These are phyloP conservation scores for Colletotrichum neosansevieriae DNA, from an alignment of 2,329 filamentous ascomycete genomes.

Conservation along the genomic window DNA sequence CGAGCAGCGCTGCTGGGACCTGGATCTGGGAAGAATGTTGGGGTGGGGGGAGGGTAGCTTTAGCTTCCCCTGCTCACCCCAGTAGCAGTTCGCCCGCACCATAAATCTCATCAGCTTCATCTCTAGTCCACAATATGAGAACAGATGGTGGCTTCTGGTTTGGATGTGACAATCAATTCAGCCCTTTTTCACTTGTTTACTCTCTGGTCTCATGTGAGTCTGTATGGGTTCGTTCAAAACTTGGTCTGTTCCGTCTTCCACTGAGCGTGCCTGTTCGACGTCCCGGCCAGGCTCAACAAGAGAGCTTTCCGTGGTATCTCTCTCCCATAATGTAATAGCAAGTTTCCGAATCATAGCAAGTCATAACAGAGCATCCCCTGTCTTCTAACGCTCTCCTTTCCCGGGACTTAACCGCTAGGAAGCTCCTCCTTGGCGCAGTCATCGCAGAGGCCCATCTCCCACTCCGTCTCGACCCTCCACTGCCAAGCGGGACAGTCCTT, in stretches of 20 bases:
- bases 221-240: too few relatives aligned
- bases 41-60: constrained; percentile 2
- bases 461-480: constrained; percentile 12
- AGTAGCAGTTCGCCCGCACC: background rate
- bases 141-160: too few relatives aligned
- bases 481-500: constrained; percentile 6
- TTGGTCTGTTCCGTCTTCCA: too few relatives aligned
- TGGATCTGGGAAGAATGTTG: constrained; percentile 6
- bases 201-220: too few relatives aligned
- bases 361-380: too few relatives aligned
- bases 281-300: too few relatives aligned
- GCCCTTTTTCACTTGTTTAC: too few relatives aligned
- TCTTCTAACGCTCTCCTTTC: background rate
- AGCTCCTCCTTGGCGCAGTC: constrained; percentile 5
- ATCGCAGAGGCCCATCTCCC: constrained; percentile 29
- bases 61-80: constrained; percentile 20
- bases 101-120: background rate
- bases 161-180: too few relatives aligned
- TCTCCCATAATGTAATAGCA: too few relatives aligned
- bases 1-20: constrained; percentile 13
- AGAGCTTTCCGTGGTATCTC: too few relatives aligned
- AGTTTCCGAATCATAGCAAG: background rate
- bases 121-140: background rate
- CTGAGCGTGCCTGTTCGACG: too few relatives aligned
- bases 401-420: background rate